Conservation (phyloP, 2,329 filamentous ascomycete species). For the Cylindrodendrum hubeiense region DNA sequence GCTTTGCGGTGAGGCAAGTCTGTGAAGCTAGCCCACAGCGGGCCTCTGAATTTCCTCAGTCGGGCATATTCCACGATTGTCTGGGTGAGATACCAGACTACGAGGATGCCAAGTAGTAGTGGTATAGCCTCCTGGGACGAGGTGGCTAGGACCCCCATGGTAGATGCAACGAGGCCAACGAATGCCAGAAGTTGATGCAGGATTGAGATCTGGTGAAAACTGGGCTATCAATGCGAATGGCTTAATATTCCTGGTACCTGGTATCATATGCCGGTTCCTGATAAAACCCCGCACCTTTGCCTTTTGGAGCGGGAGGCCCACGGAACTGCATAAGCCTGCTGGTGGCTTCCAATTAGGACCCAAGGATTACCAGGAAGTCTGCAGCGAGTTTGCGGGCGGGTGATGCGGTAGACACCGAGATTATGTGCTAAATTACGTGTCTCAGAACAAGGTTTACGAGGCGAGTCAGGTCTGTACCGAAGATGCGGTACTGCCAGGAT, state of each 20-base stretch:
- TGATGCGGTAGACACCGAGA: too few species aligned
- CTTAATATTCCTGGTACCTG: too few species aligned
- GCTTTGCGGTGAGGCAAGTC: conserved; percentile 26
- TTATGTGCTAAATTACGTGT: too few species aligned
- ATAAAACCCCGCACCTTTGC: conserved; percentile 13
- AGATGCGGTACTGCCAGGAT: too few species aligned
- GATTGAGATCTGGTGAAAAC: too few species aligned
- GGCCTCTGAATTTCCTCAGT: conserved; percentile 24
- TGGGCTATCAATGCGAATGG: too few species aligned
- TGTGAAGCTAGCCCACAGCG: conserved; percentile 6
- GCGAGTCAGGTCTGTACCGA: too few species aligned
- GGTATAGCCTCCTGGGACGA: background rate
- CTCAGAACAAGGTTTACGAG: too few species aligned
- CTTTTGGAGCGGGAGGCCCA: background rate
- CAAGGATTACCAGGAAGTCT: background rate
- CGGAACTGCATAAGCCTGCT: conserved; percentile 3
- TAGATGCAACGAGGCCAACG: background rate
- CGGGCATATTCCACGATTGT: conserved; percentile 10
- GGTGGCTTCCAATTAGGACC: background rate
- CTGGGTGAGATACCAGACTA: background rate
- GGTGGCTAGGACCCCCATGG: conserved; percentile 12
- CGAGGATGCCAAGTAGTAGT: background rate
- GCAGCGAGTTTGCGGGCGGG: background rate
- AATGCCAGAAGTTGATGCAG: background rate
- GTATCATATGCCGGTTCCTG: background rate